Base-by-base conservation (phyloP, 225 moss, liverwort and hornwort species). In the Marchantia polymorpha region DNA sequence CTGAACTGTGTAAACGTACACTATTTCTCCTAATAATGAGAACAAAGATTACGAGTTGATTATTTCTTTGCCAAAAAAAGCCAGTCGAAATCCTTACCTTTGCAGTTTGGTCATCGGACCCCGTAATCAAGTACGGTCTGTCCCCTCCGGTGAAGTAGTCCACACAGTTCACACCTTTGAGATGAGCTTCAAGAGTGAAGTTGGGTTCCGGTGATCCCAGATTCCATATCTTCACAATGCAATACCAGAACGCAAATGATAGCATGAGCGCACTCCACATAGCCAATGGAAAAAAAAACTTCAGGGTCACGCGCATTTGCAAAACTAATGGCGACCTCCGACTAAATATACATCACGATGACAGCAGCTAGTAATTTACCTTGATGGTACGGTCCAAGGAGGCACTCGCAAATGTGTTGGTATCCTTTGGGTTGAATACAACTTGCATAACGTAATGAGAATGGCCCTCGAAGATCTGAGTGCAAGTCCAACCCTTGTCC, bases 371-470 rank as follows among this genome's bases (percentile, higher is more conserved):
- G 58, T 58, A 58, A 56, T 11, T 22, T 79, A 96, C 96, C 94
- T 97, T 97, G 69, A 97, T 92, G 47, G 96, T 94, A 53, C 96
- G 93, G 84, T 97, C 96, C 87, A 97, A 81, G 20, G 96, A 97
- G 72, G 96, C 96, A 83, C 94, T 94, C 13, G 96, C 96, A 89
- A 97, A 97, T 0, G 96, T 97, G 64, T 97, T 97, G 79, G 89
- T 97, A 83, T 97, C 96, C 84, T 97, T 97, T 6, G 96, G 96
- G 83, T 97, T 97, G 52, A 97, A 93, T 12, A 92, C 92, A 79
- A 97, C 94, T 93, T 97, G 96, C 96, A 97, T 97, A 75, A 97
- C 96, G 81, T 97, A 97, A 85, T 97, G 96, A 56, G 96, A 97
- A 82, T 97, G 96, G 9, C 96, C 96, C 87, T 97, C 96, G 78